A percentile compares a stretch with the other conserved stretches of the same genome.
These are phyloP conservation scores for Ceratocystis lukuohia DNA, from an alignment of 2,329 filamentous ascomycete genomes.

Conservation along the genomic window DNA sequence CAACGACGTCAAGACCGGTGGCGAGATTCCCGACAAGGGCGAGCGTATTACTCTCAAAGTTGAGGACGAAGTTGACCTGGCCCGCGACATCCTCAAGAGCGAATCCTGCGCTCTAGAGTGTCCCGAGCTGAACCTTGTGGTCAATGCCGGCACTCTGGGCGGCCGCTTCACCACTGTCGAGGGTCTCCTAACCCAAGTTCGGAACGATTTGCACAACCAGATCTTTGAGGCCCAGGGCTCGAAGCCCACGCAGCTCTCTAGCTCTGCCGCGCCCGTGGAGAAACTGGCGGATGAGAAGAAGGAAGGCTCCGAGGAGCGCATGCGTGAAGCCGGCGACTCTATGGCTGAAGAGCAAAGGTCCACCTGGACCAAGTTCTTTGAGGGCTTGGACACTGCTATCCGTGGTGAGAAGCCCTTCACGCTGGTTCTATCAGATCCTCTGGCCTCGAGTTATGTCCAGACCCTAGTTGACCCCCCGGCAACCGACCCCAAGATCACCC, in stretches of 20 bases:
- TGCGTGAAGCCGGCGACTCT: constrained; percentile 57
- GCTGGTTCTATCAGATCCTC: constrained; percentile 70
- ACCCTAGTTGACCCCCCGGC: constrained; percentile 61
- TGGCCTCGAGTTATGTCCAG: constrained; percentile 90
- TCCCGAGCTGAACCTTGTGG: constrained; percentile 71
- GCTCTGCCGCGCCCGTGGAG: constrained; percentile 8
- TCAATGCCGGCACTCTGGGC: constrained; percentile 87
- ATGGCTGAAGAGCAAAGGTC: constrained; percentile 50
- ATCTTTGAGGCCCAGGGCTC: constrained; percentile 58
- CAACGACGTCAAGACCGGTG: constrained; percentile 96
- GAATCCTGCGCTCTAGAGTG: constrained; percentile 82
- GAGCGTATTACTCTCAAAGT: constrained; percentile 70
- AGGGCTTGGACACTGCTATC: constrained; percentile 61
- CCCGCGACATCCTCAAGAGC: constrained; percentile 88
- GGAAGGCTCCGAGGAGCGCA: constrained; percentile 42
- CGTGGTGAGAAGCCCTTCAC: constrained; percentile 68
- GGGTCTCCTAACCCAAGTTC: constrained; percentile 81
- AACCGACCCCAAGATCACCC: constrained; percentile 64
- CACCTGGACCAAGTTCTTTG: constrained; percentile 74
- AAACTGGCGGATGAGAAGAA: not conserved
- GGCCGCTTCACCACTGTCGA: constrained; percentile 96
- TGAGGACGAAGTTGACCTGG: constrained; percentile 56
- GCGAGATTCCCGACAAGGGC: constrained; percentile 75
- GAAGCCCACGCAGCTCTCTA: constrained; percentile 12
- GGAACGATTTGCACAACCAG: constrained; percentile 73